Conservation (phyloP, 1,284 basidiomycete species). For the Limonomyces culmigenus region DNA sequence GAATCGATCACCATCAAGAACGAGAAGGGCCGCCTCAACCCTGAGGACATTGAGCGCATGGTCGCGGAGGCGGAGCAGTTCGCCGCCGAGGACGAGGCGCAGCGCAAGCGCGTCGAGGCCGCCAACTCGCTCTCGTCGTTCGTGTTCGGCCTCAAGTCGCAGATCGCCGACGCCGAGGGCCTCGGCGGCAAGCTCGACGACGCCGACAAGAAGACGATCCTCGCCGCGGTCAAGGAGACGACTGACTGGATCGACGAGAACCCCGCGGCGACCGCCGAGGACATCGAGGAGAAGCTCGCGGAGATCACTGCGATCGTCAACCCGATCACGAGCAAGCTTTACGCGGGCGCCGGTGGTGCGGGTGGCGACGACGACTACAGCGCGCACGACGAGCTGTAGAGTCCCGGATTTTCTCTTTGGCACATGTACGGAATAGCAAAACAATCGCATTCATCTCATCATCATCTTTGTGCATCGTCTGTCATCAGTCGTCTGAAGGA, state of each 20-base stretch:
- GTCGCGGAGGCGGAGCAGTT: conserved; percentile 86
- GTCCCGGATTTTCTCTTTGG: no score
- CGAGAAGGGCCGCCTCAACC: conserved; percentile 69
- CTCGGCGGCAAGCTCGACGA: conserved; percentile 79
- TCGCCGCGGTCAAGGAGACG: conserved; percentile 74
- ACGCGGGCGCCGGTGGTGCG: conserved; percentile 23
- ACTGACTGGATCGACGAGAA: conserved; percentile 85
- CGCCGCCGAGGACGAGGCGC: conserved; percentile 70
- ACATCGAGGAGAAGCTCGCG: conserved; percentile 79
- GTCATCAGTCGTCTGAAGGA: no score
- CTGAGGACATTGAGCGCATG: conserved; percentile 88
- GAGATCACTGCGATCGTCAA: conserved; percentile 43
- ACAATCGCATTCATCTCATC: no score
- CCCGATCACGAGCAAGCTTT: conserved; percentile 65
- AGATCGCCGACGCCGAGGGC: conserved; percentile 76
- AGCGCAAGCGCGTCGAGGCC: conserved; percentile 80
- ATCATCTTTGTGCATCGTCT: no score
- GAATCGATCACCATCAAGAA: conserved; percentile 83
- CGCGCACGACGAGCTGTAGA: conserved; percentile 52
- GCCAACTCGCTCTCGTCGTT: conserved; percentile 66
- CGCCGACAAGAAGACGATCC: conserved; percentile 81
- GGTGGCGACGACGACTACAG: conserved; percentile 32
- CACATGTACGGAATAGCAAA: no score
- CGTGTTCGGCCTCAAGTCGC: conserved; percentile 73
- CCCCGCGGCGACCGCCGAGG: conserved; percentile 62